Evolutionary conservation across 2,329 filamentous ascomycete genomes (phyloP).

Genomic region (Tricladium varicosporioides): DNA sequence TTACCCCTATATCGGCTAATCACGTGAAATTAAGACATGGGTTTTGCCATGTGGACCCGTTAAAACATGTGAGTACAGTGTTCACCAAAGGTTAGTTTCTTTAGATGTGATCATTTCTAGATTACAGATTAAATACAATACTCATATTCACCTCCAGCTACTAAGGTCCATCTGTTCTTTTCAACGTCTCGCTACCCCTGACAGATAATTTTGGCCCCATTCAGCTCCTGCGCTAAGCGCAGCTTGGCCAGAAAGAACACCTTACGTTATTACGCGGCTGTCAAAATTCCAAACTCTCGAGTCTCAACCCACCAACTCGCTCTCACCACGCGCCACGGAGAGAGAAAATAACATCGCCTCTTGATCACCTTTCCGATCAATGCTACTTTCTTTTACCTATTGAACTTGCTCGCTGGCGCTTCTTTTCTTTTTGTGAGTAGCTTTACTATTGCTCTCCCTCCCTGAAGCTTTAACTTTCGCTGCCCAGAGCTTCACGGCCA

Average conservation of each 20-base stretch:
- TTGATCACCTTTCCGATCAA: conserved; percentile 28
- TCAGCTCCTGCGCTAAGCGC: not conserved
- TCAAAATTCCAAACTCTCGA: conserved; percentile 8
- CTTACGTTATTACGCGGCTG: conserved; percentile 6
- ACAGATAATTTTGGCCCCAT: not conserved
- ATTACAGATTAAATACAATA: no score
- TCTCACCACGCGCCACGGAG: not conserved
- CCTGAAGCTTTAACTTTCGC: not conserved
- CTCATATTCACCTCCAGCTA: not conserved
- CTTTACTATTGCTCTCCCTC: not conserved
- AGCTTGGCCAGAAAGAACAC: conserved; percentile 3
- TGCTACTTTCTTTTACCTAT: conserved; percentile 26
- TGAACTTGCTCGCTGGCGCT: conserved; percentile 12
- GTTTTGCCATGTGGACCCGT: no score
- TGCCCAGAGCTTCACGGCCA: conserved; percentile 3
- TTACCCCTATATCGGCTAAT: no score
- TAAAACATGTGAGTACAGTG: no score
- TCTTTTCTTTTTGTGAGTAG: conserved; percentile 2
- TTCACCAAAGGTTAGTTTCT: no score
- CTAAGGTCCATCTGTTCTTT: not conserved
- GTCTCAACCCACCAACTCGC: conserved; percentile 4
- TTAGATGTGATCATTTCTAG: no score
- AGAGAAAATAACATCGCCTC: conserved; percentile 20
- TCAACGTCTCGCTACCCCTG: conserved; percentile 1
- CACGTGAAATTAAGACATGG: no score